Evolutionary conservation across 2,329 filamentous ascomycete genomes (phyloP).

Genomic region (Taxawa tesnikishii): DNA sequence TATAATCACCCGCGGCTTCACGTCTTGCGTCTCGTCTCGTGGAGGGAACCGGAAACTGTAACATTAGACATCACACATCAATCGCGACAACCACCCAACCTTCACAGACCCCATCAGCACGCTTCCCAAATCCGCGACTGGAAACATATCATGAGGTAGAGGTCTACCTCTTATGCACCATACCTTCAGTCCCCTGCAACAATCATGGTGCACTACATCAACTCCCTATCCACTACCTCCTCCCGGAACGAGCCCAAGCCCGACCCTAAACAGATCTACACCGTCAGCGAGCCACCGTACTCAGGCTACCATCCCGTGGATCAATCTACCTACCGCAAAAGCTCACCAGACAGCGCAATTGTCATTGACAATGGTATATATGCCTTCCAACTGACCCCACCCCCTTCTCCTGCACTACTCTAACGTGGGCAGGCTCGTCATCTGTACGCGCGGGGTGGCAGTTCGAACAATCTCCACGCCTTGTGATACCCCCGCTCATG

Average conservation of each 20-base stretch:
- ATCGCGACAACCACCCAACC: too few species aligned
- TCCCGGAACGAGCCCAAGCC: slow-evolving; percentile 37
- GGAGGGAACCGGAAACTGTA: too few species aligned
- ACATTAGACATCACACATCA: too few species aligned
- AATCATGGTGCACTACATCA: slow-evolving; percentile 23
- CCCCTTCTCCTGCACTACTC: slow-evolving; percentile 1
- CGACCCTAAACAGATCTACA: slow-evolving; percentile 38
- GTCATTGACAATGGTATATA: slow-evolving; percentile 89
- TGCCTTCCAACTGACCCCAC: background rate
- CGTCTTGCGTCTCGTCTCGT: too few species aligned
- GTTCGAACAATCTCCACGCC: slow-evolving; percentile 69
- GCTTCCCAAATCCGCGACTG: too few species aligned
- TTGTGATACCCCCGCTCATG: slow-evolving; percentile 79
- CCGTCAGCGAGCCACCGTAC: slow-evolving; percentile 47
- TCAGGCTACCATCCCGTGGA: slow-evolving; percentile 45
- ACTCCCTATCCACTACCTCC: slow-evolving; percentile 15
- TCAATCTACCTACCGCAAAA: slow-evolving; percentile 59
- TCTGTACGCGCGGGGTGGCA: slow-evolving; percentile 90
- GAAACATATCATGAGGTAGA: too few species aligned
- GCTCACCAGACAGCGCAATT: slow-evolving; percentile 56
- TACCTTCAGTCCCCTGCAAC: too few species aligned
- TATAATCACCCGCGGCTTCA: too few species aligned
- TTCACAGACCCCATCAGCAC: too few species aligned
- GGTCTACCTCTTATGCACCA: too few species aligned
- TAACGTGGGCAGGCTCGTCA: slow-evolving; percentile 78